phyloP scores from a whole-genome alignment of 371 early-diverging fungal species.

The Amoeboaphelidium protococcarum region DNA sequence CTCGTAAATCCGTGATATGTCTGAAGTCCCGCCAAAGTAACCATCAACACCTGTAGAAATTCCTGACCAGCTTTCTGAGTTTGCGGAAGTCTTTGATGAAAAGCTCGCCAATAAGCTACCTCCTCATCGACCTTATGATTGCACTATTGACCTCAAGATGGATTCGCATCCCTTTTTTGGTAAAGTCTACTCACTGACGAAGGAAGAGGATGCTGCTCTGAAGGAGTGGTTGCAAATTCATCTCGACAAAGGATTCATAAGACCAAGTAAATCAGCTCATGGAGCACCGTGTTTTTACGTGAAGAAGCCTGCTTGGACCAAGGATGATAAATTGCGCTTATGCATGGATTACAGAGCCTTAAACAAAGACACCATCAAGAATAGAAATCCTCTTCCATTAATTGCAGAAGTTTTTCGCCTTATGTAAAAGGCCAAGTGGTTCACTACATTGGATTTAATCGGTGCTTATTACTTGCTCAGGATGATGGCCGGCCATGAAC shows the following conservation, averaged over 20 bases:
- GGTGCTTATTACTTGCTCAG: constrained; percentile 15
- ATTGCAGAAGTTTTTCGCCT: constrained; percentile 17
- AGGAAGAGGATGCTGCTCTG: no score
- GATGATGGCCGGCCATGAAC: constrained; percentile 4
- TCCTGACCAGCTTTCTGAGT: no score
- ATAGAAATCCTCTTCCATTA: constrained; percentile 16
- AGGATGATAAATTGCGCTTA: constrained; percentile 18
- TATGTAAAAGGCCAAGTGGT: constrained; percentile 9
- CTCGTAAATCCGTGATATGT: no score
- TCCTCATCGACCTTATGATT: no score
- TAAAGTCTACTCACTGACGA: no score
- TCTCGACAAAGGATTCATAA: constrained; percentile 12
- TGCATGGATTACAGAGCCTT: constrained; percentile 22
- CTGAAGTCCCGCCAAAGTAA: no score
- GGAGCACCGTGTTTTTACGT: constrained; percentile 28
- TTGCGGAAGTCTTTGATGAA: no score
- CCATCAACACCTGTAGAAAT: no score
- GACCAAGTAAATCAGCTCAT: constrained; percentile 14
- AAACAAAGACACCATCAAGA: constrained; percentile 16
- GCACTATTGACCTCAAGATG: no score
- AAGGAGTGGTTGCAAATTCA: constrained; percentile 10
- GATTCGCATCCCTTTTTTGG: no score
- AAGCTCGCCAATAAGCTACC: no score
- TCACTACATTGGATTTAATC: constrained; percentile 20
- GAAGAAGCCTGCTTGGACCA: constrained; percentile 16